Evolutionary conservation across 495 filamentous ascomycete species (phyloP).

Genomic region (Paragyromitra xinjiangensis): DNA sequence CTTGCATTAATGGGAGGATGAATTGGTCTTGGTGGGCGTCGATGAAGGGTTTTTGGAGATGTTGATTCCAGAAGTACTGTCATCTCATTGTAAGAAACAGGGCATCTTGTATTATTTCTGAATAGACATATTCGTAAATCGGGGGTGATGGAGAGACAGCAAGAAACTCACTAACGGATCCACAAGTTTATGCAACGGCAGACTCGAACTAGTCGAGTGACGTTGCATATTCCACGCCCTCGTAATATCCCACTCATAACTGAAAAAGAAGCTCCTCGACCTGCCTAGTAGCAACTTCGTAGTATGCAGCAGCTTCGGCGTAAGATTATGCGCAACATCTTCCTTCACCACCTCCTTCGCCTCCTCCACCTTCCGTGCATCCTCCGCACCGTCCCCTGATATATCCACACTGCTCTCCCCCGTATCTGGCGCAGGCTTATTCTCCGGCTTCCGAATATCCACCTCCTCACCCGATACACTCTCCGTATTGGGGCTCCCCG

Average conservation of each 20-base stretch:
- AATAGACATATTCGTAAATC: not conserved
- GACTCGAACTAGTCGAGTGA: conserved; percentile 56
- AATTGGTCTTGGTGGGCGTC: conserved; percentile 71
- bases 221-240: conserved; percentile 60
- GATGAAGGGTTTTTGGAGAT: conserved; percentile 78
- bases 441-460: conserved; percentile 57
- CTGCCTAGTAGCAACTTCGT: conserved; percentile 79
- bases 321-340: conserved; percentile 63
- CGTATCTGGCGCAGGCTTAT: conserved; percentile 43
- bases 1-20: conserved; percentile 87
- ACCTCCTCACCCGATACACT: conserved; percentile 41
- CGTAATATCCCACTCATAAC: conserved; percentile 91
- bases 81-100: not conserved
- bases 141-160: not conserved
- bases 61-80: conserved; percentile 89
- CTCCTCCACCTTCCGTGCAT: conserved; percentile 36
- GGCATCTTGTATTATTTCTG: not conserved
- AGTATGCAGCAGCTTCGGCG: conserved; percentile 85
- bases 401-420: conserved; percentile 7
- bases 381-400: conserved; percentile 53
- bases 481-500: not conserved
- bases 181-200: conserved; percentile 75
- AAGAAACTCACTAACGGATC: conserved; percentile 70
- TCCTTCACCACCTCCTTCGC: conserved; percentile 57
- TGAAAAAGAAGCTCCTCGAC: conserved; percentile 86